Evolutionary conservation across 1,284 basidiomycete genomes (phyloP).

Genomic region (Cystobasidium sp.): DNA sequence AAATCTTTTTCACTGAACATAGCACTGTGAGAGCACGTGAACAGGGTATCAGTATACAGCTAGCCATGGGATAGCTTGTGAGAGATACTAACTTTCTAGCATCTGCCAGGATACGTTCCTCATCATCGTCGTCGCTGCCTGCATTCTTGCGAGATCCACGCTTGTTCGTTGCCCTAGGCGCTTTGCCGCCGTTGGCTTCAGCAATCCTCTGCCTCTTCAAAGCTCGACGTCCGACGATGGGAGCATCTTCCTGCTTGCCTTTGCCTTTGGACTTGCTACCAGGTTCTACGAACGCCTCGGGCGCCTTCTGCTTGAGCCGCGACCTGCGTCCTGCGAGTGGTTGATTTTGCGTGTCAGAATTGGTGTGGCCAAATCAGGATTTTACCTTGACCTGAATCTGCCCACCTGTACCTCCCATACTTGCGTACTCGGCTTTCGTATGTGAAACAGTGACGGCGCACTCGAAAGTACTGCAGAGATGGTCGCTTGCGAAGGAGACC

Average conservation of each 20-base stretch:
- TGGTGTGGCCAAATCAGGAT: slow-evolving; percentile 19
- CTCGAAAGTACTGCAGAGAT: neutral
- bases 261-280: slow-evolving; percentile 35
- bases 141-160: slow-evolving; percentile 39
- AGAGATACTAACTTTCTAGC: slow-evolving; percentile 47
- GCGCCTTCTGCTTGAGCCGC: slow-evolving; percentile 41
- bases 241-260: slow-evolving; percentile 22
- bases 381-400: neutral
- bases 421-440: neutral
- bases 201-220: slow-evolving; percentile 34
- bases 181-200: slow-evolving; percentile 44
- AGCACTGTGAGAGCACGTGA: slow-evolving; percentile 46
- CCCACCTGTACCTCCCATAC: slow-evolving; percentile 40
- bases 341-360: slow-evolving; percentile 17
- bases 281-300: slow-evolving; percentile 22
- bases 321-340: slow-evolving; percentile 36
- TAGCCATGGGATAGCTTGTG: neutral
- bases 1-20: slow-evolving; percentile 54
- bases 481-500: neutral
- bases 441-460: neutral
- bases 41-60: neutral
- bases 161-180: slow-evolving; percentile 26
- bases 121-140: slow-evolving; percentile 46
- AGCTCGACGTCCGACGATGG: slow-evolving; percentile 2
- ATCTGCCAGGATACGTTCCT: slow-evolving; percentile 43